Evolutionary conservation across 306 rosid genomes (phyloP), one percentile per base, ranked within the genome.

Genomic region (Oxytropis ochrocephala): DNA sequence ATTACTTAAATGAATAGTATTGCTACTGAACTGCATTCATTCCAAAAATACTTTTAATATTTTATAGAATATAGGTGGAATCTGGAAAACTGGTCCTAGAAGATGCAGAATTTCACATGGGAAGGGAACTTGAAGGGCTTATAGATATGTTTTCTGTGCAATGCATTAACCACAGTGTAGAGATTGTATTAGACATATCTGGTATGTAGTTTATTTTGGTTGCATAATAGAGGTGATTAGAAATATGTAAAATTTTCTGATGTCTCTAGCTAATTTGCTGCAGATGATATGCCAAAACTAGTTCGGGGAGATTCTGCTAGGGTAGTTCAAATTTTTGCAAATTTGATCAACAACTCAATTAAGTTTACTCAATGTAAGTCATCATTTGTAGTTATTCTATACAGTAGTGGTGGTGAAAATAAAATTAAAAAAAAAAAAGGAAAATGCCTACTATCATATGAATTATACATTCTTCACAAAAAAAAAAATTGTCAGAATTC

Each of bases 91-190:
- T 94, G 56, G 91, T 91, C 67, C 80, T 94, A 78, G 99, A 94
- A 84, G 96, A 91, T 72, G 87, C 96, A 1, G 99, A 94, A 62
- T 94, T 94, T 75, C 95, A 94, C 66, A 77, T 94, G 77, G 96
- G 92, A 70, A 77, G 95, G 72, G 99, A 94, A 74, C 99, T 94
- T 42, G 99, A 94, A 83, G 99, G 99, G 41, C 92, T 94, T 54
- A 89, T 89, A n/a, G 99, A 94, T 80, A 89, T 94, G 97, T 94
- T 94, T 74, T 94, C 99, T 24, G 99, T 91, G 82, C 99, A 94
- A 44, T 85, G 99, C 84, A 81, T 91, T 67, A 91, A 91, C 79
- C 95, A 94, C 75, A 91, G 73, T 63, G 97, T 94, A 75, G 99
- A 94, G 85, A 88, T 91, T 78, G 84, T 91, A 58, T 77, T 94